Evolutionary conservation across 164 flowering plant genomes (phyloP), one percentile per base, ranked within the genome.

Genomic region (Aristolochia californica): DNA sequence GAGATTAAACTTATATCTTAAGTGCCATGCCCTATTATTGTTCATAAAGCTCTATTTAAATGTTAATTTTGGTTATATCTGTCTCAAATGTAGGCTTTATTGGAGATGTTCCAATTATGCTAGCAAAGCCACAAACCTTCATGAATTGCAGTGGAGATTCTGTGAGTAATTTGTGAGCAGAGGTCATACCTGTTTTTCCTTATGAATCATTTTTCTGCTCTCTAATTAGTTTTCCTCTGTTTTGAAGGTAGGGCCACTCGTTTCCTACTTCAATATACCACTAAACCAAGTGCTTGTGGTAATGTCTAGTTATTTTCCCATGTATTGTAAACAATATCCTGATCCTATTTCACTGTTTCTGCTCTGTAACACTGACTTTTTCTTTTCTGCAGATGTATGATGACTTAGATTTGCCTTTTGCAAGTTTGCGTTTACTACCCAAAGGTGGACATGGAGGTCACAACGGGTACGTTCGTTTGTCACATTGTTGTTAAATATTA

Each of bases 391-490:
- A 93, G 98, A 72, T 93, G 53, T 88, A 65, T 73, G 97, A 93
- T 63, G 98, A 93, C 66, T 47, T 93, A 59, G 98, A 93, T 74
- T 76, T 89, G 70, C 98, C 98, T 53, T 93, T 93, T 74, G 89
- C 82, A 34, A 82, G 76, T 72, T 65, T 88, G 70, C 80, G 95
- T 44, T 63, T 93, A 34, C 69, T 87, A 48, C 97, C 96, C 5
- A 88, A 88, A 75, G 98, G 98, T 65, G 97, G 97, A 64, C 98
- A 93, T 72, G 98, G 98, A 59, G 98, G 98, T 28, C 98, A 93
- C 59, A 93, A 93, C 59, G 98, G 98, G 97, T 93, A 85, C 60
- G 8, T 54, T 63, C 9, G 27, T 56, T 18, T 7, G 2, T 30
- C 13, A 22, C 1, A 34, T 7, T 5, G 40, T 12, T 34, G 10